phyloP scores from a whole-genome alignment of 208 protist species.

The Trypanosoma theileri region DNA sequence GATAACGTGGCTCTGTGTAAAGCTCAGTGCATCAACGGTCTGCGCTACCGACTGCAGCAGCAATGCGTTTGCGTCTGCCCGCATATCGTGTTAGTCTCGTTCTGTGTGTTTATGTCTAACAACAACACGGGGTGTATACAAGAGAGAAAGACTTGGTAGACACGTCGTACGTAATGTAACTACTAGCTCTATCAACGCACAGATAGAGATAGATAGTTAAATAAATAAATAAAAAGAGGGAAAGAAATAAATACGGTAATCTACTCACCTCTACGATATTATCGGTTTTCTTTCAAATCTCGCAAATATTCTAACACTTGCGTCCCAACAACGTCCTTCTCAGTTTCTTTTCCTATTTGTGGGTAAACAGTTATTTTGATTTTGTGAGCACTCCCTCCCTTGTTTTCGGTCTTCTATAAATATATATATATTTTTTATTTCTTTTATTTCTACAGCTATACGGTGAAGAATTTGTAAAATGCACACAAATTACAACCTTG shows the following conservation, averaged over 20 bases:
- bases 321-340: too few species aligned
- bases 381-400: too few species aligned
- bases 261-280: too few species aligned
- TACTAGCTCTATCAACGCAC: neutral
- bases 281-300: too few species aligned
- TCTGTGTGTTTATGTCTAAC: neutral
- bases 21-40: constrained; percentile 71
- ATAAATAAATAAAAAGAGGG: constrained; percentile 13
- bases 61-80: constrained; percentile 20
- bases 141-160: neutral
- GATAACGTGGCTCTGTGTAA: constrained; percentile 71
- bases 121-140: neutral
- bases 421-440: too few species aligned
- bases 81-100: neutral
- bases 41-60: constrained; percentile 38
- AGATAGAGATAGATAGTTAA: constrained; percentile 8
- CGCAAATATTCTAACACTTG: too few species aligned
- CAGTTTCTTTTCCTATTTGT: too few species aligned
- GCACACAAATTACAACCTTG: too few species aligned
- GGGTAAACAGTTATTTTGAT: too few species aligned
- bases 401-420: too few species aligned
- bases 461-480: too few species aligned
- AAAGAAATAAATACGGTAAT: neutral
- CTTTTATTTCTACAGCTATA: too few species aligned
- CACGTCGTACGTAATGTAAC: neutral